These are phyloP conservation scores for Phialemonium atrogriseum DNA, from an alignment of 2,329 filamentous ascomycete genomes.

Conservation along the genomic window DNA sequence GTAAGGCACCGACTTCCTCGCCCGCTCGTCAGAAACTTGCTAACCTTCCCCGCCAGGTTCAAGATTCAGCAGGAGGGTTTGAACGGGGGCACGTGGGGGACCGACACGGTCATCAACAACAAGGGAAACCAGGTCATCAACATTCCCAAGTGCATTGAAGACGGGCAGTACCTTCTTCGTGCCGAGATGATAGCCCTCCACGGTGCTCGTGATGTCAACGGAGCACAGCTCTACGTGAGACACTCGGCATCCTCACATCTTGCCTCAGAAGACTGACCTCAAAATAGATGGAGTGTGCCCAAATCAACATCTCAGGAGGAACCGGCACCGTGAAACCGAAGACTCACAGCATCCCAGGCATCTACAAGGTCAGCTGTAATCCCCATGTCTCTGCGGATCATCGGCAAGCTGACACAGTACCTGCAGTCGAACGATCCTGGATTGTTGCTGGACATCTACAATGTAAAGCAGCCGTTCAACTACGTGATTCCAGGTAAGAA, in stretches of 20 bases:
- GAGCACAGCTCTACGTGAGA: slow-evolving; percentile 34
- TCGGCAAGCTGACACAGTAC: background rate
- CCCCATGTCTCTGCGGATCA: background rate
- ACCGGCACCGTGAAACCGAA: slow-evolving; percentile 18
- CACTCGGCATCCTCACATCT: background rate
- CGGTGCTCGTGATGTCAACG: slow-evolving; percentile 27
- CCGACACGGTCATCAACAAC: slow-evolving; percentile 32
- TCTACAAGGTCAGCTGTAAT: slow-evolving; percentile 20
- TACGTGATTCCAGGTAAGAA: slow-evolving; percentile 24
- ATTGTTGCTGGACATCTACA: slow-evolving; percentile 27
- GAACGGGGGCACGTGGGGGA: slow-evolving; percentile 24
- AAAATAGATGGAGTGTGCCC: slow-evolving; percentile 25
- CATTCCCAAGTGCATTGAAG: slow-evolving; percentile 40
- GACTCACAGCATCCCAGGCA: slow-evolving; percentile 27
- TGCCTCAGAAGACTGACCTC: background rate
- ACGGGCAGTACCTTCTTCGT: slow-evolving; percentile 49
- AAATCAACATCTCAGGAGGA: slow-evolving; percentile 26
- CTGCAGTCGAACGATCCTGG: slow-evolving; percentile 23
- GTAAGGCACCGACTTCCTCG: too few relatives aligned
- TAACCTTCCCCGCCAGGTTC: slow-evolving; percentile 17
- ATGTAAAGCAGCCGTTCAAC: slow-evolving; percentile 16
- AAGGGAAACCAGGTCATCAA: slow-evolving; percentile 37
- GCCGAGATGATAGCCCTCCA: slow-evolving; percentile 54
- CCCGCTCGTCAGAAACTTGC: background rate
- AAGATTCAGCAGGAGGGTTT: slow-evolving; percentile 26